Evolutionary conservation across 2,329 filamentous ascomycete genomes (phyloP), one percentile per base, ranked within the genome.

Genomic region (Malbranchea zuffiana): DNA sequence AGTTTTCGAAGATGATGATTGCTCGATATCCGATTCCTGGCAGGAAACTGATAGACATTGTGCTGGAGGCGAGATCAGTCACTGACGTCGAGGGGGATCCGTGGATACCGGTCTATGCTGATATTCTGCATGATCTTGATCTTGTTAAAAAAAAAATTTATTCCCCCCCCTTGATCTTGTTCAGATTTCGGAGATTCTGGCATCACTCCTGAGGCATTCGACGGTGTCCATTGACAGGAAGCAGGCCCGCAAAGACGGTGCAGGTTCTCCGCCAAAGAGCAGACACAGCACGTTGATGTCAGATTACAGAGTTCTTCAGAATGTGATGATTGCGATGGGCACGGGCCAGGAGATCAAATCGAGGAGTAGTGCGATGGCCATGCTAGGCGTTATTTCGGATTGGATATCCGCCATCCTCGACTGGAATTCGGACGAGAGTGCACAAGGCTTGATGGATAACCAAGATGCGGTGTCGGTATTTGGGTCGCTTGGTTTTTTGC

Each of bases 251-350:
- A 33, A 42, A 15, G 17, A 41, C 18, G 34, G 11, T 21, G 40
- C 28, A 35, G 32, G 25, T 35, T 34, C 41, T 10, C 42, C 42
- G 24, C 24, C 32, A 28, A 32, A 17, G 26, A 17, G 46, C 47
- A 35, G 21, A 11, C 6, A 28, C 11, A 47, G 41, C 18, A 63
- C 59, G 1, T 44, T 64, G 2, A 61, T 63, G 59, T 61, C 57
- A 0, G 61, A 63, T 46, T 61, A 59, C 26, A 54, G 56, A 31
- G 53, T 63, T 39, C 53, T 63, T 21, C 60, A 63, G 38, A 59
- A 63, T 51, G 47, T 55, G 15, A 60, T 62, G 50, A 50, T 61
- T 20, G 53, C 56, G 6, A 46, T 63, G 17, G 60, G 60, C 2
- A 53, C 57, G 5, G 57, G 59, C 1, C 43, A 40, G 23, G 46